phyloP scores from a whole-genome alignment of 2,329 filamentous ascomycete genomes.

The Simplicillium sp. region DNA sequence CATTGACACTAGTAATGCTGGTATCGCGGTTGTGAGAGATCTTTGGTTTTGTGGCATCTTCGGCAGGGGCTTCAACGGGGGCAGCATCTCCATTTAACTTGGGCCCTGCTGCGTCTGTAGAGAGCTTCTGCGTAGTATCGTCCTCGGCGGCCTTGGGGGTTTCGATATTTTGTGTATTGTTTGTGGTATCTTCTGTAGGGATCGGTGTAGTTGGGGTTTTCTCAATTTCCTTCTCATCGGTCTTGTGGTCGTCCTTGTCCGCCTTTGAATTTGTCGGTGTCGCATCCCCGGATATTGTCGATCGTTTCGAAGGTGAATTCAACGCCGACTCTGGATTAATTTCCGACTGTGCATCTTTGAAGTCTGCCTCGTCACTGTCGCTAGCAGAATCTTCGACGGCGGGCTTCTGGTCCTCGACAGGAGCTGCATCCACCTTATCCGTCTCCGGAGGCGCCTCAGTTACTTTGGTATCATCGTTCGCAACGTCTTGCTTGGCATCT shows the following conservation, averaged over 20 bases:
- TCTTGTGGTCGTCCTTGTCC: slow-evolving; percentile 7
- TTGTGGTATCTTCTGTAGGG: background rate
- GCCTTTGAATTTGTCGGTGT: slow-evolving; percentile 11
- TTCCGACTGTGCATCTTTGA: slow-evolving; percentile 24
- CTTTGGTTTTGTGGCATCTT: background rate
- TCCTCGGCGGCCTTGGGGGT: background rate
- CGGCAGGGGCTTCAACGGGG: background rate
- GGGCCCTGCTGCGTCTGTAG: background rate
- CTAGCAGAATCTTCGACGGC: slow-evolving; percentile 11
- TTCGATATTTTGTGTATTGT: background rate
- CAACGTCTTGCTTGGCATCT: slow-evolving; percentile 2
- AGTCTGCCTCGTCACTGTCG: slow-evolving; percentile 28
- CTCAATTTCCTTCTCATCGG: background rate
- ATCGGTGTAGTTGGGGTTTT: background rate
- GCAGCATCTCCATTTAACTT: background rate
- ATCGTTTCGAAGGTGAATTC: slow-evolving; percentile 14
- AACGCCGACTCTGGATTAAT: slow-evolving; percentile 14
- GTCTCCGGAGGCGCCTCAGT: slow-evolving; percentile 9
- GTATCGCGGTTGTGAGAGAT: slow-evolving; percentile 22
- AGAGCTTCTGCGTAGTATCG: background rate
- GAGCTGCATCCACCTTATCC: background rate
- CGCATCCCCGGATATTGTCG: slow-evolving; percentile 2
- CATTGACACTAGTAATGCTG: slow-evolving; percentile 25
- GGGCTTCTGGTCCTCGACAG: slow-evolving; percentile 1
- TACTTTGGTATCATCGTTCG: slow-evolving; percentile 14